Conservation (phyloP, 345 rosid species). For the Leavenworthia alabamica region DNA sequence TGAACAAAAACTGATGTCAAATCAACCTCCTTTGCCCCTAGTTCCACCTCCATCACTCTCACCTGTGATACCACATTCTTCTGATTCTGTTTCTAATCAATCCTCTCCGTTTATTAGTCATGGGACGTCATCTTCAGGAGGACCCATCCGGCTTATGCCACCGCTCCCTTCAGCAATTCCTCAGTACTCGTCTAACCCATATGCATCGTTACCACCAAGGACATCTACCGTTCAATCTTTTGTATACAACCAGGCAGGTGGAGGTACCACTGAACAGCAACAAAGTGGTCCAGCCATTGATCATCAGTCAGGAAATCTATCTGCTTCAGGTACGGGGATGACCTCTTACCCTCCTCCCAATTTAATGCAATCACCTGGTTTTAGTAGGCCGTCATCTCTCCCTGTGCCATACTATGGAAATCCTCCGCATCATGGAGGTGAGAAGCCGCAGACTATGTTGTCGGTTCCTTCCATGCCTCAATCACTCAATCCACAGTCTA, state of each 20-base stretch:
- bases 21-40: conserved; percentile 91
- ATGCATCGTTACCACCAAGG: conserved; percentile 49
- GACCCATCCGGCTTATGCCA: conserved; percentile 69
- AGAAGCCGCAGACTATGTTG: conserved; percentile 41
- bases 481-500: conserved; percentile 43
- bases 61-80: conserved; percentile 45
- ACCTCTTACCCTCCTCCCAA: conserved; percentile 56
- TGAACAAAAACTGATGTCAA: conserved; percentile 53
- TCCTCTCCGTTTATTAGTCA: conserved; percentile 46
- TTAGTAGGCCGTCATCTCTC: conserved; percentile 57
- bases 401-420: conserved; percentile 52
- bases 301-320: conserved; percentile 42
- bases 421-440: conserved; percentile 55
- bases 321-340: conserved; percentile 50
- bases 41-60: conserved; percentile 72
- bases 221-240: conserved; percentile 54
- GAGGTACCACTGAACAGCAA: conserved; percentile 54
- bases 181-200: conserved; percentile 76
- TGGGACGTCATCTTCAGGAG: conserved; percentile 53
- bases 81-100: conserved; percentile 41
- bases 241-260: conserved; percentile 44
- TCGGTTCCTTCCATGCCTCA: conserved; percentile 52
- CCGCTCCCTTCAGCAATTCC: conserved; percentile 83
- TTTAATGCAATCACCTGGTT: conserved; percentile 59
- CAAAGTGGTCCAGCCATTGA: conserved; percentile 45